phyloP scores from a whole-genome alignment of 768 basidiomycete species.

The Panus rudis region DNA sequence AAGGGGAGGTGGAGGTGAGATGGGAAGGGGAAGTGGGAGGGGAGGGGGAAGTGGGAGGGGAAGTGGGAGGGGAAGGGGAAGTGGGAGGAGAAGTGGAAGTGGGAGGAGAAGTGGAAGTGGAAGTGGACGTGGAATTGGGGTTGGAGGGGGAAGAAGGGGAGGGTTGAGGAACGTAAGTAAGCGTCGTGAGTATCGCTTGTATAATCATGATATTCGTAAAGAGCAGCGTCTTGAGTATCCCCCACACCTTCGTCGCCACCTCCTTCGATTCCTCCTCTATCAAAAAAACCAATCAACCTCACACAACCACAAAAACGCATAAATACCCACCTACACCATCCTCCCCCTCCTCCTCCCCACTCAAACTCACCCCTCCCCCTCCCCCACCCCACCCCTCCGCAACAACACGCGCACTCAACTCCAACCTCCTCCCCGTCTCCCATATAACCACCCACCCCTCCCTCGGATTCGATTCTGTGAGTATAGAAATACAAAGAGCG shows the following conservation, averaged over 20 bases:
- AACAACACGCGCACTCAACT: conserved; percentile 14
- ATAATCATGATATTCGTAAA: conserved; percentile 67
- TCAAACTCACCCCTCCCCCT: conserved; percentile 23
- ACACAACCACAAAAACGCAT: not conserved
- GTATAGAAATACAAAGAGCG: conserved; percentile 17
- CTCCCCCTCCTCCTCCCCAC: conserved; percentile 22
- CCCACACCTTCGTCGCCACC: conserved; percentile 51
- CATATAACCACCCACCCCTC: conserved; percentile 22
- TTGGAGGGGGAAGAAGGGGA: not conserved
- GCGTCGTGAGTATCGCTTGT: conserved; percentile 50
- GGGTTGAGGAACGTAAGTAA: conserved; percentile 43
- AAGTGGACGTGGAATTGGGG: conserved; percentile 1
- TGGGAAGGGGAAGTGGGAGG: conserved; percentile 43
- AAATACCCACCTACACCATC: conserved; percentile 21
- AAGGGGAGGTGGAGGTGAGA: conserved; percentile 19
- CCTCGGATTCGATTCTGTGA: conserved; percentile 18
- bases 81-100: conserved; percentile 1
- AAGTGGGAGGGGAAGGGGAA: not conserved
- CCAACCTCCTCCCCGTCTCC: conserved; percentile 12
- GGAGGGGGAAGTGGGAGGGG: not conserved
- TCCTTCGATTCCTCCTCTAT: conserved; percentile 39
- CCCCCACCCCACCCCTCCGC: conserved; percentile 27
- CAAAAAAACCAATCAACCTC: not conserved
- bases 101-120: conserved; percentile 5
- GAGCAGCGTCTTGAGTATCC: conserved; percentile 64